Percentiles rank a stretch among this genome's conserved stretches.
Conservation (phyloP, 2,329 filamentous ascomycete genomes). For the Amauroascus niger region DNA sequence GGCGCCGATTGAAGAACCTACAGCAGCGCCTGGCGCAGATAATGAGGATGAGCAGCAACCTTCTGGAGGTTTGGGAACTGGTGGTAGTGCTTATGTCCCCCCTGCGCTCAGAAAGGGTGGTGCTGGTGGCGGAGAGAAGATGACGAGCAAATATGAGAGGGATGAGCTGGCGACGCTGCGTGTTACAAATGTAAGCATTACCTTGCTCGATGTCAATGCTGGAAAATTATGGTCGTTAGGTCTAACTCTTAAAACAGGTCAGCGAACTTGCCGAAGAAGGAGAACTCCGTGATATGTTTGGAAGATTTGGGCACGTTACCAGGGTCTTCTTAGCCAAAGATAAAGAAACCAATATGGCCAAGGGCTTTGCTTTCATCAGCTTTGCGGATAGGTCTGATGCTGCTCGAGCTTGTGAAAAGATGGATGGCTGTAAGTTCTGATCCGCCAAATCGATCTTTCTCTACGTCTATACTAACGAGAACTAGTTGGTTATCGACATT, state of each 20-base stretch:
- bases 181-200: slow-evolving; percentile 80
- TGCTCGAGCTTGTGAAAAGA: slow-evolving; percentile 86
- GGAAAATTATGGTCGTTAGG: background rate
- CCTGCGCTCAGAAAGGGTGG: slow-evolving; percentile 73
- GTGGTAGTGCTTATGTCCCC: slow-evolving; percentile 82
- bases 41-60: slow-evolving; percentile 39
- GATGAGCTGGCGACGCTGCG: slow-evolving; percentile 93
- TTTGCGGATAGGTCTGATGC: slow-evolving; percentile 86
- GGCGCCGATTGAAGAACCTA: slow-evolving; percentile 54
- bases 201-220: slow-evolving; percentile 14
- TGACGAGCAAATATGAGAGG: slow-evolving; percentile 88
- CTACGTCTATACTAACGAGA: slow-evolving; percentile 12
- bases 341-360: slow-evolving; percentile 86
- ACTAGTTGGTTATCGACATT: slow-evolving; percentile 44
- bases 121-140: slow-evolving; percentile 58
- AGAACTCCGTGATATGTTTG: slow-evolving; percentile 95
- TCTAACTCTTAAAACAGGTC: slow-evolving; percentile 49
- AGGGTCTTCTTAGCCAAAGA: slow-evolving; percentile 98
- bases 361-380: slow-evolving; percentile 98
- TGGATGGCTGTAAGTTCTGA: slow-evolving; percentile 69
- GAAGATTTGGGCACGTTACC: slow-evolving; percentile 91
- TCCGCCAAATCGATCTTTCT: slow-evolving; percentile 4
- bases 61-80: slow-evolving; percentile 48
- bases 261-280: slow-evolving; percentile 95
- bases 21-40: slow-evolving; percentile 37